phyloP scores from a whole-genome alignment of 1,284 basidiomycete species.

The Sutorius eximius region DNA sequence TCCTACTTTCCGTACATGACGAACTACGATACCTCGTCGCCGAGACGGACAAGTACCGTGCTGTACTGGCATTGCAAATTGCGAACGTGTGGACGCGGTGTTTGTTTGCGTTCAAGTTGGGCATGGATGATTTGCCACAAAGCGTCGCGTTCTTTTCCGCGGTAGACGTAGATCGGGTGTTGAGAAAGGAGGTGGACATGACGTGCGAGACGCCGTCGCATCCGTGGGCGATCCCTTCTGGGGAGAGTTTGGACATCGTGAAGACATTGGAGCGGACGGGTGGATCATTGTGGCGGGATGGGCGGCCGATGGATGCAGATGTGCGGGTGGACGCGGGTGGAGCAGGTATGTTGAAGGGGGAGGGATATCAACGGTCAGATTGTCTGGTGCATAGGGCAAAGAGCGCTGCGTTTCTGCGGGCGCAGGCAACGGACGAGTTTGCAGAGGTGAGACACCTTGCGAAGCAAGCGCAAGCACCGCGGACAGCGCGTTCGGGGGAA shows the following conservation, averaged over 20 bases:
- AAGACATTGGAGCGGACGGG: constrained; percentile 67
- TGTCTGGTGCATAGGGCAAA: constrained; percentile 64
- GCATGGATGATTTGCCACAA: constrained; percentile 95
- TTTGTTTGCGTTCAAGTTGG: constrained; percentile 89
- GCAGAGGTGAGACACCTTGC: constrained; percentile 68
- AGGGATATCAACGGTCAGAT: constrained; percentile 48
- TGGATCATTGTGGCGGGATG: constrained; percentile 61
- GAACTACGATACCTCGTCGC: constrained; percentile 92
- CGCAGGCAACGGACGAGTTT: constrained; percentile 70
- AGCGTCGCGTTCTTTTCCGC: constrained; percentile 96
- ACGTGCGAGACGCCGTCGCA: constrained; percentile 94
- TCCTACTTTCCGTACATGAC: constrained; percentile 97
- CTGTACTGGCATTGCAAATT: constrained; percentile 92
- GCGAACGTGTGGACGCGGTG: constrained; percentile 96
- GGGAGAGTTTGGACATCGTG: constrained; percentile 81
- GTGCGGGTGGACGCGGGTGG: constrained; percentile 13
- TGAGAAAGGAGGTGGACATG: constrained; percentile 97
- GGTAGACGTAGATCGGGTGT: constrained; percentile 89
- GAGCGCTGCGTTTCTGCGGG: constrained; percentile 64
- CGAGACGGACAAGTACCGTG: constrained; percentile 86
- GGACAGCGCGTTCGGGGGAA: constrained; percentile 33
- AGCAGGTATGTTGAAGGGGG: constrained; percentile 23
- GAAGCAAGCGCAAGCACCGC: constrained; percentile 45
- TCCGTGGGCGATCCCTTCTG: constrained; percentile 76
- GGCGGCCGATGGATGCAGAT: constrained; percentile 48